These are phyloP conservation scores for Capsicum rhomboideum DNA, from an alignment of 257 asterid genomes.

Conservation along the genomic window DNA sequence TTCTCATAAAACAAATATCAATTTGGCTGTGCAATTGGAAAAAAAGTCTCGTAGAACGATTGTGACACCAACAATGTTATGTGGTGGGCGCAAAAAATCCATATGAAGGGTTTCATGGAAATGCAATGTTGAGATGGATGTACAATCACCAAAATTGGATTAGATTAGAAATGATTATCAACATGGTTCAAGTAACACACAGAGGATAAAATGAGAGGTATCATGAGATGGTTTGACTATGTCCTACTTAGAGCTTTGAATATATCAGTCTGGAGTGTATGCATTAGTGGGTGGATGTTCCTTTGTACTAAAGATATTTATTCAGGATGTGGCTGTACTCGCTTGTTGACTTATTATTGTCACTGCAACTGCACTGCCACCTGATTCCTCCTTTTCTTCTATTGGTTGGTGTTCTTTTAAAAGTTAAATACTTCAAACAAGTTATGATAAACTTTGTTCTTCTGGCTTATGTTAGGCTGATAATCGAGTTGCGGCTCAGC, in stretches of 20 bases:
- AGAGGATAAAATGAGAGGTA: background rate
- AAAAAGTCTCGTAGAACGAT: background rate
- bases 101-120: background rate
- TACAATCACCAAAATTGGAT: background rate
- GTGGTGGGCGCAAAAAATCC: background rate
- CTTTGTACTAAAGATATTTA: background rate
- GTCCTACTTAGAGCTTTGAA: background rate
- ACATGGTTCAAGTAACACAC: background rate
- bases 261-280: background rate
- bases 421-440: background rate
- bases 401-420: background rate
- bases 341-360: background rate
- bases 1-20: too few relatives aligned
- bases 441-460: constrained; percentile 2
- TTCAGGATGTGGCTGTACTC: background rate
- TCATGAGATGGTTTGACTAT: background rate
- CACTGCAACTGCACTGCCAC: background rate
- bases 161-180: background rate
- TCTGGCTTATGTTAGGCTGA: constrained; percentile 57
- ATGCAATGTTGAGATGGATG: background rate
- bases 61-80: background rate
- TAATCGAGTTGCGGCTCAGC: constrained; percentile 73
- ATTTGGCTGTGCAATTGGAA: background rate
- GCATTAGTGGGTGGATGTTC: background rate
- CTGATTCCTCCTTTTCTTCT: background rate